Evolutionary conservation across 495 filamentous ascomycete species (phyloP).

Genomic region (Penicilliopsis zonata): DNA sequence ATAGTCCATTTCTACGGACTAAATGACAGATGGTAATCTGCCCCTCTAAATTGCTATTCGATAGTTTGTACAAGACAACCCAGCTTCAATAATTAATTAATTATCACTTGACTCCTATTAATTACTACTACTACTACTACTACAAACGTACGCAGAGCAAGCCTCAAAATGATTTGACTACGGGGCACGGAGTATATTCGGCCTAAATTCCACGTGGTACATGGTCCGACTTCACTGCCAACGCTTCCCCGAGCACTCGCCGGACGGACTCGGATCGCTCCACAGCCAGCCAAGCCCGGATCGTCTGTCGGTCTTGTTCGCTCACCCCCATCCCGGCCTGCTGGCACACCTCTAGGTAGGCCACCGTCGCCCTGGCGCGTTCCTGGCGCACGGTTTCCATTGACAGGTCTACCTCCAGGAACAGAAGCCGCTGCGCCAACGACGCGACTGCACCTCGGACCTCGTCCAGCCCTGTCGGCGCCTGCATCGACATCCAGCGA

Average conservation of each 20-base stretch:
- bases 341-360: conserved; percentile 22
- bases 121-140: no score
- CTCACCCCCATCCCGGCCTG: conserved; percentile 16
- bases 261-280: conserved; percentile 28
- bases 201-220: no score
- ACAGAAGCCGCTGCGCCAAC: conserved; percentile 18
- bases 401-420: conserved; percentile 22
- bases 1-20: no score
- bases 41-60: no score
- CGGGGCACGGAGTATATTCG: no score
- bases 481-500: conserved; percentile 9
- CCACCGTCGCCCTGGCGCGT: conserved; percentile 25
- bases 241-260: conserved; percentile 25
- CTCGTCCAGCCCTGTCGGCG: conserved; percentile 8
- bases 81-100: no score
- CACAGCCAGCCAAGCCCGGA: conserved; percentile 18
- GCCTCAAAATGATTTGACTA: no score
- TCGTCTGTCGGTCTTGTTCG: conserved; percentile 8
- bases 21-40: no score
- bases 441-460: conserved; percentile 16
- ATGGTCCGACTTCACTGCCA: no score
- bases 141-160: no score
- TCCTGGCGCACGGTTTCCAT: conserved; percentile 29
- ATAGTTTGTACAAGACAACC: no score
- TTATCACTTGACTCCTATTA: no score